Percentiles rank a stretch among this genome's conserved stretches.
Evolutionary conservation across 2,329 filamentous ascomycete genomes (phyloP).

Genomic region (Mycogone perniciosa): DNA sequence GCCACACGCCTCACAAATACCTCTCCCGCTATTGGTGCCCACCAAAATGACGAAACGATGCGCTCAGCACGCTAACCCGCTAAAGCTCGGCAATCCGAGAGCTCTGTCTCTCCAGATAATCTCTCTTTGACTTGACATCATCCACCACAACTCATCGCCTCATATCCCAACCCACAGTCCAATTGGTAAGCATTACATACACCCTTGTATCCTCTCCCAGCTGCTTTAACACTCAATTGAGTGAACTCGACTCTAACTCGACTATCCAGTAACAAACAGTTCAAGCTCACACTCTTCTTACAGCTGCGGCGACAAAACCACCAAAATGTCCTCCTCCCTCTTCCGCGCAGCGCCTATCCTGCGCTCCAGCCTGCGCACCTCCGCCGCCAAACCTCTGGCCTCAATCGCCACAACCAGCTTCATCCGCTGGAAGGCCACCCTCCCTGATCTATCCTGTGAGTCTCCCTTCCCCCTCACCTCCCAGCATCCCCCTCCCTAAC

Average conservation of each 20-base stretch:
- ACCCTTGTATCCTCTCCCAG: background rate
- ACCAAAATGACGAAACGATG: conserved; percentile 24
- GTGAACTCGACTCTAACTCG: too few relatives aligned
- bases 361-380: conserved; percentile 65
- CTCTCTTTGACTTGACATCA: conserved; percentile 23
- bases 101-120: background rate
- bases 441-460: conserved; percentile 73
- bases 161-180: background rate
- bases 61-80: conserved; percentile 15
- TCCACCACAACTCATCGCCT: conserved; percentile 10
- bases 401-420: conserved; percentile 70
- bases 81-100: conserved; percentile 23
- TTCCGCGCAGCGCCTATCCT: conserved; percentile 62
- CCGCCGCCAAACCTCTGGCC: conserved; percentile 54
- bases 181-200: conserved; percentile 1
- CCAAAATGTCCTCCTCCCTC: conserved; percentile 65
- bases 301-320: conserved; percentile 6
- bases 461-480: background rate
- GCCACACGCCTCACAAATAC: too few relatives aligned
- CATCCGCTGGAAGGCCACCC: conserved; percentile 80
- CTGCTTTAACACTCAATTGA: background rate
- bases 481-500: background rate
- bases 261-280: background rate
- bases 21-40: background rate
- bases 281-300: background rate